A percentile compares a stretch with the other conserved stretches of the same genome.
phyloP scores from a whole-genome alignment of 192 early-diverging fungal genomes.

The Powellomyces hirtus region DNA sequence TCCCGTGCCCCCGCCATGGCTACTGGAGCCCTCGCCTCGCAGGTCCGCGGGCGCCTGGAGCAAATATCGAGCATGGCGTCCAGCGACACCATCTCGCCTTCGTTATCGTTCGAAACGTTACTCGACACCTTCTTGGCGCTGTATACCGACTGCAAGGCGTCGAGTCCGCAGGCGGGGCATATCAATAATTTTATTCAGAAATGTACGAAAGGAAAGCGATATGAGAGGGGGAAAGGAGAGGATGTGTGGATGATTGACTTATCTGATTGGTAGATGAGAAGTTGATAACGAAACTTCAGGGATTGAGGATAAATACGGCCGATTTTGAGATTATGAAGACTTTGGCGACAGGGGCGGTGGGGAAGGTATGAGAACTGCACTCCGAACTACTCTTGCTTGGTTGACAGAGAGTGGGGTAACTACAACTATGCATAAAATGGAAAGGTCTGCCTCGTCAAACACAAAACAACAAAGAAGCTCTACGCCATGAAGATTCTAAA shows the following conservation, averaged over 20 bases:
- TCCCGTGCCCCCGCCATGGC: constrained; percentile 17
- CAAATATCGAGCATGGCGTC: constrained; percentile 37
- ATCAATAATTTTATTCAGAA: constrained; percentile 43
- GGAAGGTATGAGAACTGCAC: constrained; percentile 44
- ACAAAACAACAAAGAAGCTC: constrained; percentile 62
- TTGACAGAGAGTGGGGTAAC: neutral
- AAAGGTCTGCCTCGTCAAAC: constrained; percentile 77
- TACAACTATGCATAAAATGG: too few relatives aligned
- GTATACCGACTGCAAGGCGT: constrained; percentile 50
- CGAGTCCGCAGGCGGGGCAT: constrained; percentile 37
- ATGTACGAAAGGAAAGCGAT: constrained; percentile 32
- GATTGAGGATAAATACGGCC: constrained; percentile 61
- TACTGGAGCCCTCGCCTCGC: constrained; percentile 9
- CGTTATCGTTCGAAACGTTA: constrained; percentile 49
- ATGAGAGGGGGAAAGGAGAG: neutral
- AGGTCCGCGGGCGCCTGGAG: constrained; percentile 32
- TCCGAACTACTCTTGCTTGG: neutral
- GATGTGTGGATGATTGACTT: neutral
- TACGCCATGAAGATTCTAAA: constrained; percentile 83
- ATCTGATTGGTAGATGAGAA: constrained; percentile 42
- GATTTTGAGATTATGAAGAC: constrained; percentile 77
- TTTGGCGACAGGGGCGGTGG: constrained; percentile 71
- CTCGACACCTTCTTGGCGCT: constrained; percentile 54
- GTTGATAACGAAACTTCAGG: constrained; percentile 39
- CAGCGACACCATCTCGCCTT: constrained; percentile 24